phyloP scores from a whole-genome alignment of 2,329 filamentous ascomycete species.

The Fusarium gaditjirri region DNA sequence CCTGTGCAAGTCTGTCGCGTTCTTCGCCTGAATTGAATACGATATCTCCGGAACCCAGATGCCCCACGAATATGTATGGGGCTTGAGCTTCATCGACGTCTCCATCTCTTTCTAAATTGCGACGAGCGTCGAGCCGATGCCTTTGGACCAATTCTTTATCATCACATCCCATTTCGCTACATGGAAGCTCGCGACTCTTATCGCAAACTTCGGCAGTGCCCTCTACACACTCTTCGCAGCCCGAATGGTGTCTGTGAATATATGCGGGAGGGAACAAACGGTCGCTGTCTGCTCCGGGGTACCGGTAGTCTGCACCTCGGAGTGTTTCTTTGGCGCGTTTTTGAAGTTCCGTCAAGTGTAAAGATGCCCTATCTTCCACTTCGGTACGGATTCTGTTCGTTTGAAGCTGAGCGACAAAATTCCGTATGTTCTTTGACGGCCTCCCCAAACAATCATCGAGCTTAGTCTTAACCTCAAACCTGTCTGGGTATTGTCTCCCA shows the following conservation, averaged over 20 bases:
- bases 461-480: constrained; percentile 40
- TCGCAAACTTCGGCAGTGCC: neutral
- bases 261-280: constrained; percentile 29
- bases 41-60: constrained; percentile 51
- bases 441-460: constrained; percentile 38
- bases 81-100: neutral
- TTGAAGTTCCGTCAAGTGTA: neutral
- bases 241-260: constrained; percentile 5
- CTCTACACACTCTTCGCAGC: neutral
- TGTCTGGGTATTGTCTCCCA: constrained; percentile 28
- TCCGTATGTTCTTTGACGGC: neutral
- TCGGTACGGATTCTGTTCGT: neutral
- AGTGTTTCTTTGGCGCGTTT: neutral
- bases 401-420: neutral
- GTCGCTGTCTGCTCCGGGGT: constrained; percentile 43
- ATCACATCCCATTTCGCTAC: constrained; percentile 7
- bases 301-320: constrained; percentile 21
- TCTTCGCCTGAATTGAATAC: constrained; percentile 51
- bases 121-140: neutral
- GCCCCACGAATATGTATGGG: constrained; percentile 48
- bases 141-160: neutral
- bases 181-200: neutral
- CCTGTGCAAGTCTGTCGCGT: constrained; percentile 48
- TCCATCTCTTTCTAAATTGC: neutral
- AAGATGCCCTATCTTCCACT: neutral